These are phyloP conservation scores for Angophora floribunda DNA, from an alignment of 345 rosid genomes.

Conservation along the genomic window DNA sequence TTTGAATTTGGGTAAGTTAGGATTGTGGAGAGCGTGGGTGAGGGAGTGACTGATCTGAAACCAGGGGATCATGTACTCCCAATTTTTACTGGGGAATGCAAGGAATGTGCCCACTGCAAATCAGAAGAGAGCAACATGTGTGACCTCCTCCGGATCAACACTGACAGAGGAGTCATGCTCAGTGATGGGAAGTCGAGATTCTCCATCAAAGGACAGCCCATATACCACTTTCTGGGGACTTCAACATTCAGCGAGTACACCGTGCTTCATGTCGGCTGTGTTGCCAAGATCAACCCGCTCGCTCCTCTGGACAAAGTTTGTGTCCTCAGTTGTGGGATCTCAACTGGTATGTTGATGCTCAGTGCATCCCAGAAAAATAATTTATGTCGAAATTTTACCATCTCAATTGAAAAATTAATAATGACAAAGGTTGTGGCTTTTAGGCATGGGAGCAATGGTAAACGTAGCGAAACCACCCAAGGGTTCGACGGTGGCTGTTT, in stretches of 20 bases:
- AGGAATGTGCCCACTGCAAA: constrained; percentile 25
- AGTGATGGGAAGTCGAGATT: constrained; percentile 26
- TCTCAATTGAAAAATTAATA: background rate
- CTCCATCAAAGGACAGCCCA: constrained; percentile 15
- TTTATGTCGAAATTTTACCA: background rate
- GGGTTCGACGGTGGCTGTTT: constrained; percentile 23
- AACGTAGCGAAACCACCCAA: constrained; percentile 34
- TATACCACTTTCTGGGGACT: constrained; percentile 25
- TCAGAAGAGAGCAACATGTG: constrained; percentile 34
- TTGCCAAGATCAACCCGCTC: constrained; percentile 21
- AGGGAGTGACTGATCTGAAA: constrained; percentile 23
- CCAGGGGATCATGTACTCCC: constrained; percentile 40
- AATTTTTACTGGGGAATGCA: constrained; percentile 36
- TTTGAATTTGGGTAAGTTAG: background rate
- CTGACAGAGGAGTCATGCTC: constrained; percentile 25
- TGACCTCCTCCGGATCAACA: constrained; percentile 18
- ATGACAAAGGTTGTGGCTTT: background rate
- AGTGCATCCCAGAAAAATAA: background rate
- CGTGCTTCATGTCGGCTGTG: constrained; percentile 18
- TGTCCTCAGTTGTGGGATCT: constrained; percentile 24
- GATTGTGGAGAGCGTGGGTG: constrained; percentile 34
- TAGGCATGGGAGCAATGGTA: constrained; percentile 29
- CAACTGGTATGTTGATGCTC: constrained; percentile 11
- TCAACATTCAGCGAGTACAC: constrained; percentile 30
- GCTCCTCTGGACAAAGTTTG: constrained; percentile 36